These are phyloP conservation scores for Claviceps sorghi DNA, from an alignment of 2,329 filamentous ascomycete genomes.

Conservation along the genomic window DNA sequence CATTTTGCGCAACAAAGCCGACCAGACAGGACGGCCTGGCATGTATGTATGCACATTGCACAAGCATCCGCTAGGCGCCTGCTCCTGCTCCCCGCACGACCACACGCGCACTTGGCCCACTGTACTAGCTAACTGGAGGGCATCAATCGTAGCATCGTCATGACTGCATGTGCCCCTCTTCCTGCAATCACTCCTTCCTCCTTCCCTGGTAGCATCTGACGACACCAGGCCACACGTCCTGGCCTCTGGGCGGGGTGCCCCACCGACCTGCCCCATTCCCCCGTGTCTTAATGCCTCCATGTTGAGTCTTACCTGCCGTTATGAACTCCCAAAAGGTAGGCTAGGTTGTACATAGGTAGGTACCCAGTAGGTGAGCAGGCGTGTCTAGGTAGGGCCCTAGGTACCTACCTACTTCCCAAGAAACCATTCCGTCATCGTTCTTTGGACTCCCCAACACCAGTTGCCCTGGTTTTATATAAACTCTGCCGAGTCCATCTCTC, in stretches of 20 bases:
- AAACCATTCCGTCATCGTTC: constrained; percentile 4
- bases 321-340: neutral
- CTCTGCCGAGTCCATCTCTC: neutral
- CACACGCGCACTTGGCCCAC: neutral
- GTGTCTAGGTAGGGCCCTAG: too few relatives aligned
- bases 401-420: too few relatives aligned
- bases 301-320: neutral
- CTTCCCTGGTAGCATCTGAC: neutral
- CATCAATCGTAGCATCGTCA: neutral
- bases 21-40: too few relatives aligned
- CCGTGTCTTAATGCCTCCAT: neutral
- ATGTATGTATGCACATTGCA: neutral
- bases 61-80: neutral
- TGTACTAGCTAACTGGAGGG: neutral
- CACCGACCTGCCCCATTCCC: neutral
- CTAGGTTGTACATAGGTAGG: too few relatives aligned
- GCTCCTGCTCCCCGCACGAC: neutral
- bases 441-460: neutral
- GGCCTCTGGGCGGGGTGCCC: neutral
- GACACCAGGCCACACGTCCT: constrained; percentile 1
- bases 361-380: too few relatives aligned
- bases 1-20: too few relatives aligned
- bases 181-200: neutral
- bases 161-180: neutral
- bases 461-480: constrained; percentile 3